Conservation (phyloP, 2,329 filamentous ascomycete genomes). For the Aschersonia sp. region DNA sequence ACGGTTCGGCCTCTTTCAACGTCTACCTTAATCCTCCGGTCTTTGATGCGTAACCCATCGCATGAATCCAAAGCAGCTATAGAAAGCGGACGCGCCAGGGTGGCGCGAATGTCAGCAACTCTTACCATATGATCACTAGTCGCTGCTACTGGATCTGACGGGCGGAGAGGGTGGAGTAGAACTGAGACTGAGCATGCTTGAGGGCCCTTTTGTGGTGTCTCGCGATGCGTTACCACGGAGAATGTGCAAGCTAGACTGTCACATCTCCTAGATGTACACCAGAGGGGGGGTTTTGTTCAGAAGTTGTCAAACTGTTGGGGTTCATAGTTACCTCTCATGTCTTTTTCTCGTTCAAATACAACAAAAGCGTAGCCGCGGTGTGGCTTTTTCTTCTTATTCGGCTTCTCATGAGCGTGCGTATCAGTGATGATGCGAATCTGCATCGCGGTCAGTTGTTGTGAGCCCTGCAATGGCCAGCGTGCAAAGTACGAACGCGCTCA, state of each 20-base stretch:
- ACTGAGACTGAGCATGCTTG: conserved; percentile 39
- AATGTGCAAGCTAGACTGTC: conserved; percentile 28
- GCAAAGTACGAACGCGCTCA: conserved; percentile 53
- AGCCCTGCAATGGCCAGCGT: neutral
- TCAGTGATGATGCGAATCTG: conserved; percentile 82
- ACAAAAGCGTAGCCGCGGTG: conserved; percentile 92
- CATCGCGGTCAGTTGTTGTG: neutral
- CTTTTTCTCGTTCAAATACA: conserved; percentile 91
- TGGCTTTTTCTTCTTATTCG: conserved; percentile 65
- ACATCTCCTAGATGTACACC: conserved; percentile 16
- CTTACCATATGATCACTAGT: conserved; percentile 32
- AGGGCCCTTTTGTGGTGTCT: conserved; percentile 33
- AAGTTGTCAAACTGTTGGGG: conserved; percentile 12
- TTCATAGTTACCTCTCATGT: conserved; percentile 82
- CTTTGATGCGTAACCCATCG: conserved; percentile 86
- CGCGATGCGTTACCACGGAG: conserved; percentile 22
- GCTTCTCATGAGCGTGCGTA: conserved; percentile 51
- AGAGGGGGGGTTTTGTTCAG: conserved; percentile 1
- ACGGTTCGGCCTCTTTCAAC: conserved; percentile 93
- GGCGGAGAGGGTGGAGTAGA: conserved; percentile 7
- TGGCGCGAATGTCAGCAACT: conserved; percentile 51
- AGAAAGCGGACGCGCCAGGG: conserved; percentile 37
- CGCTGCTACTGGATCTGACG: neutral
- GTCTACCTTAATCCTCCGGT: conserved; percentile 83
- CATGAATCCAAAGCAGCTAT: conserved; percentile 77